A percentile compares a stretch with the other conserved stretches of the same genome.
Evolutionary conservation across 768 basidiomycete species (phyloP).

Genomic region (Pisolithus orientalis): DNA sequence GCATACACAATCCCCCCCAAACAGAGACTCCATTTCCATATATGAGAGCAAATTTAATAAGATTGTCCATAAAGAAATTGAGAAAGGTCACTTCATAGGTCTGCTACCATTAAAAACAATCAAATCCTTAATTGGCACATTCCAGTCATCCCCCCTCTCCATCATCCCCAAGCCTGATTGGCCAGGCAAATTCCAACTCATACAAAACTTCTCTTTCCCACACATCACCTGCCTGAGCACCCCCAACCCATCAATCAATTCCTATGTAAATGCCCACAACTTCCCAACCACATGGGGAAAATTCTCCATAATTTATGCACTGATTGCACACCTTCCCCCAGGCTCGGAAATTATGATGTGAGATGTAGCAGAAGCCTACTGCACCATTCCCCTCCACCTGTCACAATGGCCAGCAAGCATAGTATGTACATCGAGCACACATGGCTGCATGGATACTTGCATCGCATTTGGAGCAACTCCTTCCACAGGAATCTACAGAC

Average conservation of each 20-base stretch:
- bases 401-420: constrained; percentile 3
- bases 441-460: too few relatives aligned
- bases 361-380: constrained; percentile 30
- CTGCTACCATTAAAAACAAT: constrained; percentile 13
- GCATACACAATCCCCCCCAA: too few relatives aligned
- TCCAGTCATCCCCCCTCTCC: constrained; percentile 33
- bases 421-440: too few relatives aligned
- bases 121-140: constrained; percentile 27
- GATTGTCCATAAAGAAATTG: too few relatives aligned
- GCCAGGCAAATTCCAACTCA: constrained; percentile 29
- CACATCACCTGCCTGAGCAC: constrained; percentile 15
- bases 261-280: constrained; percentile 17
- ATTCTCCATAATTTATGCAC: constrained; percentile 12
- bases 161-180: constrained; percentile 32
- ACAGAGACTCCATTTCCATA: too few relatives aligned
- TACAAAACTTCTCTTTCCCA: constrained; percentile 33
- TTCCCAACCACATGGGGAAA: constrained; percentile 36
- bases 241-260: constrained; percentile 19
- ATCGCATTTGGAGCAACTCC: too few relatives aligned
- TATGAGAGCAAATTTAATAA: too few relatives aligned
- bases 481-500: too few relatives aligned
- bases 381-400: constrained; percentile 13
- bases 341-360: constrained; percentile 9
- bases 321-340: constrained; percentile 1
- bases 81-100: too few relatives aligned